Base-by-base conservation (phyloP, 352 stramenopile species). In the Saprolegnia diclina region DNA sequence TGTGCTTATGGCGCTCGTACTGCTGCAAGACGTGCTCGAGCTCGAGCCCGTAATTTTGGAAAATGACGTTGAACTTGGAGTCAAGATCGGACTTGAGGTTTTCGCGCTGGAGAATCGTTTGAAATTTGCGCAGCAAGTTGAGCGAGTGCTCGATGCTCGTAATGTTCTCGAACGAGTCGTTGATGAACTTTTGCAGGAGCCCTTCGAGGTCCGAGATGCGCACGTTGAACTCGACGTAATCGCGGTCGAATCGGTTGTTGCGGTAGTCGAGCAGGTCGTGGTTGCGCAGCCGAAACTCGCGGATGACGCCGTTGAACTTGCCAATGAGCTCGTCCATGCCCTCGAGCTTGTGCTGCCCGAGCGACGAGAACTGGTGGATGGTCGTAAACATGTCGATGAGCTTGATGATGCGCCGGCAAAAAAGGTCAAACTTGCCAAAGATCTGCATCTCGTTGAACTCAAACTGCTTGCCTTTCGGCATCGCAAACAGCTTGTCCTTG, bases 341-440 rank as follows among this genome's bases (percentile, higher is more conserved):
- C 72, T 97, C 90, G 0, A 97, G 76, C 40, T 97, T 95, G 76
- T 98, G 95, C 56, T 97, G 83, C 0, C 86, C 91, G 0, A 98
- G 76, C 6, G 85, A 90, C 38, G 88, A 93, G 64, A 98, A 98
- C 77, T 98, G 94, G 71, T 99, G 94, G 66, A 99, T 98, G 7
- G 97, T 99, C 62, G 88, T 97, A 74, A 99, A 99, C 95, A 99
- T 98, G 71, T 99, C 96, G 68, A 99, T 99, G 38, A 99, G 83
- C 76, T 99, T 99, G 76, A 98, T 97, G 14, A 98, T 88, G 46
- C 97, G 91, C 5, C 96, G 80, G 73, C 94, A 98, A 73, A 99
- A 99, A 6, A 99, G 77, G 70, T 99, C 96, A 69, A 99, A 99
- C 70, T 98, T 98, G 66, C 96, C 96, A 77, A 99, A 99, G 64